Evolutionary conservation across 139 green algal genomes (phyloP), one percentile per base, ranked within the genome.

Genomic region (Limnomonas spitsbergensis): DNA sequence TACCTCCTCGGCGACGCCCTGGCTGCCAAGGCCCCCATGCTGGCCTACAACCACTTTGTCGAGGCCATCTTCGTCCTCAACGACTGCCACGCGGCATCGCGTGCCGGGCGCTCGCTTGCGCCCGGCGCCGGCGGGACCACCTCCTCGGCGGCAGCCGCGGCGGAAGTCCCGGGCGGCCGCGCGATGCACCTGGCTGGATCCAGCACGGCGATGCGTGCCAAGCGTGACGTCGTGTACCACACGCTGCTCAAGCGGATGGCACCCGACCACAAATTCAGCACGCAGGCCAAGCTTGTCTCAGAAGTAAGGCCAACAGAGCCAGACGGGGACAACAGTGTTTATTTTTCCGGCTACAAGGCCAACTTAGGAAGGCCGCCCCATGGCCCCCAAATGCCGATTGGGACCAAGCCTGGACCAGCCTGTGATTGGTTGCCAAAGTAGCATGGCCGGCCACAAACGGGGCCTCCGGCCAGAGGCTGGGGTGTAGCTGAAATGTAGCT

Each of bases 41-140:
- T 97, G 67, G 91, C 91, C 0, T 96, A 98, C 89, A 98, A 96
- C 85, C 89, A 95, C 82, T 98, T 98, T 81, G 81, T 97, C 6
- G 93, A 98, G 88, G 81, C 88, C 1, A 36, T 97, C 40, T 97
- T 95, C 56, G 84, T 94, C 26, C 86, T 97, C 32, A 98, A 98
- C 80, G 89, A 78, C 77, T 94, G 89, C 81, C 77, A 84, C 38
- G 86, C 78, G 27, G 80, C 80, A 0, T 38, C 24, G 39, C 3
- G 0, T 2, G 40, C 66, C 69, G 72, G 38, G 24, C 26, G 40
- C 9, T 72, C 27, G 6, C 27, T 72, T 7, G 47, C 47, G 14
- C 14, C 14, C 47, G 20, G 14, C 20, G 14, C 47, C 47, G 14
- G 14, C 14, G 47, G 47, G 47, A 61, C 47, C 20, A 14, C 14